Conservation (phyloP, 164 flowering plant genomes). For the Malania oleifera region DNA sequence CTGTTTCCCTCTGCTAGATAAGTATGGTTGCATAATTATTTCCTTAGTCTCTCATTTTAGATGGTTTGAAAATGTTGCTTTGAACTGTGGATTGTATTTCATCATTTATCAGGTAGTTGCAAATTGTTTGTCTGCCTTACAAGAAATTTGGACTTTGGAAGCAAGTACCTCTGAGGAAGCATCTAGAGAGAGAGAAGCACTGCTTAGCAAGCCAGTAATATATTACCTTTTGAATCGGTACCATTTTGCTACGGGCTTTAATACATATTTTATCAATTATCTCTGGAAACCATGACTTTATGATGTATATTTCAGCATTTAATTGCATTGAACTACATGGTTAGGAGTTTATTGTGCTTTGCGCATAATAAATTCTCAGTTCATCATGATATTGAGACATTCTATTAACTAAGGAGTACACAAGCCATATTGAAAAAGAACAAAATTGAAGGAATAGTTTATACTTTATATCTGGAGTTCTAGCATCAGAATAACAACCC, state of each 20-base stretch:
- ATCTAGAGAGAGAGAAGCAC: conserved; percentile 69
- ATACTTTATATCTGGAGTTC: too few species aligned
- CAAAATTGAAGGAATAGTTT: too few species aligned
- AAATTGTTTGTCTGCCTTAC: conserved; percentile 79
- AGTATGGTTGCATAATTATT: neutral
- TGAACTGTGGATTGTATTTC: neutral
- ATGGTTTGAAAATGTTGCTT: neutral
- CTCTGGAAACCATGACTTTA: neutral
- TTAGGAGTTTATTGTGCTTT: too few species aligned
- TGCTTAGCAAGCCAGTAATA: conserved; percentile 82
- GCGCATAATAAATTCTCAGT: too few species aligned
- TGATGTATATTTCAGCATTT: too few species aligned
- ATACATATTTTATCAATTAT: neutral
- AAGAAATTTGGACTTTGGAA: conserved; percentile 92
- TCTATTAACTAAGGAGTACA: too few species aligned
- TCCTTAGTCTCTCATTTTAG: neutral
- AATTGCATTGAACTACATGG: too few species aligned
- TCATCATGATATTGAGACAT: too few species aligned
- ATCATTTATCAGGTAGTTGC: conserved; percentile 73
- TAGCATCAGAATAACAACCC: too few species aligned
- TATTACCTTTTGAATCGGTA: conserved; percentile 86
- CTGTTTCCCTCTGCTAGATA: too few species aligned
- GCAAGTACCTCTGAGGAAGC: conserved; percentile 88
- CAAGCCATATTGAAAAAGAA: too few species aligned
- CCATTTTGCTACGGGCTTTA: conserved; percentile 3